Base-by-base conservation (phyloP, 495 filamentous ascomycete species). In the Neurospora sp. region DNA sequence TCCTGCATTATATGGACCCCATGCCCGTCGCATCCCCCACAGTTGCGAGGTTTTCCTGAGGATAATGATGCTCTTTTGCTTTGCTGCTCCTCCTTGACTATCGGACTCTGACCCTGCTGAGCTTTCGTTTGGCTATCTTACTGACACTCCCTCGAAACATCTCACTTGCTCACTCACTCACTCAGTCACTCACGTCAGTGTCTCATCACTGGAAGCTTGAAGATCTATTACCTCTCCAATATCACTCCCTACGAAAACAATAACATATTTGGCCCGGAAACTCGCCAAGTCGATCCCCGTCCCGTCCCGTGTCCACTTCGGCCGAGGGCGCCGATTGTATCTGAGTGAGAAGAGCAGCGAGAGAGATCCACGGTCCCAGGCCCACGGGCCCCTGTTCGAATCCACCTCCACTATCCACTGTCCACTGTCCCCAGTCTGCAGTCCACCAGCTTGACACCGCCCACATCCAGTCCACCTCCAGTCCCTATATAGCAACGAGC, bases 1-100 rank as follows among this genome's bases (percentile, higher is more conserved):
- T 74, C 72, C 74, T 59, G 71, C 69, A 75, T 71, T 76, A 76
- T 76, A 75, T 75, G 71, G 71, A 71, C 68, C 75, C 71, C 42
- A 40, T 41, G 72, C 74, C 72, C 72, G 73, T 74, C 70, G 71
- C 73, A 68, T 75, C 71, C 75, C 75, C 73, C 71, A 76, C 73
- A 76, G 69, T 69, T 73, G 53, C 69, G 48, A 48, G 73, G 68
- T 76, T 73, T 76, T 71, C 73, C 71, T 65, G 70, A 68, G 18
- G 65, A 35, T 39, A 39, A 71, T 65, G 70, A 71, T 65, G 70
- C 53, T 20, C 22, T 65, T 59, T 59, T 65, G 44, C 53, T 65
- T 65, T 65, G 53, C 27, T 61, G 53, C 22, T 61, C 70, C 42
- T 31, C 20, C 69, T 53, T n/a, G 31, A 37, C 20, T 53, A 16